Conservation (phyloP, 2,329 filamentous ascomycete genomes). For the Pestalotiopsis fici region DNA sequence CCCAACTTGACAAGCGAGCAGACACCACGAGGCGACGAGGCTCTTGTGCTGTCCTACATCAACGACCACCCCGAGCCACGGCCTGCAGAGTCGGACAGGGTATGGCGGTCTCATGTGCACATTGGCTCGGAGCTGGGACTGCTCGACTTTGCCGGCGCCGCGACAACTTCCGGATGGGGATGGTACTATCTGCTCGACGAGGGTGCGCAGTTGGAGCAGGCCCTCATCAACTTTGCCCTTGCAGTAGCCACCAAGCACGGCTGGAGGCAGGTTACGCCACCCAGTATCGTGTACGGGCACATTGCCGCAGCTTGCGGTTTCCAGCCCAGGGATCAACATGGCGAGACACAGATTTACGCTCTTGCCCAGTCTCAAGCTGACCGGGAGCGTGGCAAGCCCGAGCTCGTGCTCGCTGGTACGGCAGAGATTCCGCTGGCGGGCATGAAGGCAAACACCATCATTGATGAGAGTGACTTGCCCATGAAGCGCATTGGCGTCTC, state of each 20-base stretch:
- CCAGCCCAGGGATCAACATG: conserved; percentile 86
- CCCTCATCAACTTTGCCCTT: conserved; percentile 84
- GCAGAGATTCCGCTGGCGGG: conserved; percentile 94
- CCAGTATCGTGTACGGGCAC: conserved; percentile 88
- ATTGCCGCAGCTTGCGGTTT: conserved; percentile 92
- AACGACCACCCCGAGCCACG: conserved; percentile 63
- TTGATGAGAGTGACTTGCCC: conserved; percentile 69
- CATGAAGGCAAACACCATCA: conserved; percentile 75
- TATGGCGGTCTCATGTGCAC: conserved; percentile 77
- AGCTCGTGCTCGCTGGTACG: conserved; percentile 79
- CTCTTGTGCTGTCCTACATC: conserved; percentile 73
- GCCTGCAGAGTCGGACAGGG: conserved; percentile 35
- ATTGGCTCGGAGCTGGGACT: conserved; percentile 85
- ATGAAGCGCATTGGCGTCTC: conserved; percentile 81
- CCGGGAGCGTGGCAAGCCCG: conserved; percentile 61
- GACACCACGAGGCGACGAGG: conserved; percentile 71
- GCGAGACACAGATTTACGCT: conserved; percentile 89
- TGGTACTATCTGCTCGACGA: conserved; percentile 98
- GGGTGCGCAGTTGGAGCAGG: conserved; percentile 91
- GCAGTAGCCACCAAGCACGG: conserved; percentile 70
- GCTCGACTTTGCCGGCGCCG: conserved; percentile 84
- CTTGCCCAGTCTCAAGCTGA: conserved; percentile 70
- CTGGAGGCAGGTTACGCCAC: conserved; percentile 81
- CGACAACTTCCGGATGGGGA: conserved; percentile 87
- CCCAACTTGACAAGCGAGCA: conserved; percentile 82